Evolutionary conservation across 202 grass and related monocot species (phyloP), one percentile per base, ranked within the genome.

Genomic region (Panicum virgatum): DNA sequence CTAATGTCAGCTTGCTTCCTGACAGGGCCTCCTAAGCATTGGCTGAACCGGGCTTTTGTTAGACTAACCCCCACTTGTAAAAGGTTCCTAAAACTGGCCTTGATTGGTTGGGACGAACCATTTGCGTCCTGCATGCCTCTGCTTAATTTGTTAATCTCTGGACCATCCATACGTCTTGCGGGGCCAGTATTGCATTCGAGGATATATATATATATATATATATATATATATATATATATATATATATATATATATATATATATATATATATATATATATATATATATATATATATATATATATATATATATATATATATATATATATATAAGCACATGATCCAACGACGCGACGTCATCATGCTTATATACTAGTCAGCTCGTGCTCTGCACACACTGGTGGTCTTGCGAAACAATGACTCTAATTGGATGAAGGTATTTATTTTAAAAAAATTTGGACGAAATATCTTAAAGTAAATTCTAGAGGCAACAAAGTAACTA

Each of bases 81-180:
- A 63, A 51, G 6, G 11, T 48, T 73, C 37, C 83, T 25, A 44
- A 62, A 78, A 82, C n/a, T 45, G 48, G 30, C 67, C 68, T 85
- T 66, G 72, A 74, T 85, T 66, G 72, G 29, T 26, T 70, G 43
- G 69, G 60, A 57, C 13, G 19, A 29, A 30, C 48, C n/a, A 6
- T 34, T 18, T 57, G 43, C 12, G 37, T 43, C 51, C 3, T 19
- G 50, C 26, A 59, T 42, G 20, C 12, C 9, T 85, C 9, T 85
- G 62, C 4, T 86, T n/a, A n/a, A n/a, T n/a, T 67, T 53, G 53
- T 53, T 73, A 85, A 80, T 60, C n/a, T 86, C n/a, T 75, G 73
- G 73, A 25, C 22, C 72, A 75, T 59, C 36, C 72, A 27, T 16
- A 10, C 38, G 34, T 73, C 13, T 37, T 23, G 70, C 19, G 30